These are phyloP conservation scores for Cercospora sp. DNA, from an alignment of 2,329 filamentous ascomycete species.

Conservation along the genomic window DNA sequence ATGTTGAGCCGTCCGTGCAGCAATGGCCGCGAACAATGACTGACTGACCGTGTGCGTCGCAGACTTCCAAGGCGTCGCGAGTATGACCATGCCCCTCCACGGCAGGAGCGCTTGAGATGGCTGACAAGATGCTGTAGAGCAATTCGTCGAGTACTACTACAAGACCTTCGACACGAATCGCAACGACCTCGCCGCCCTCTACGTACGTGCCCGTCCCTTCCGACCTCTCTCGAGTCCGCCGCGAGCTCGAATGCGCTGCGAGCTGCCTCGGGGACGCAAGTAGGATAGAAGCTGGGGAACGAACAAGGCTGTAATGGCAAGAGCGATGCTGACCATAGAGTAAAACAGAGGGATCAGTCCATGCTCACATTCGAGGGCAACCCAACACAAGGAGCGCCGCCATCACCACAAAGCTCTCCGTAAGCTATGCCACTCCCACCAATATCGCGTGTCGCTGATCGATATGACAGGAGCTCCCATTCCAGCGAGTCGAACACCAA, in stretches of 20 bases:
- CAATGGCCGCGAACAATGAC: background rate
- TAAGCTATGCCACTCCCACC: conserved; percentile 49
- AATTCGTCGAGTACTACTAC: conserved; percentile 93
- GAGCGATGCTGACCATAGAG: conserved; percentile 19
- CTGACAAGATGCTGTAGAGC: conserved; percentile 56
- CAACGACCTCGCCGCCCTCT: conserved; percentile 66
- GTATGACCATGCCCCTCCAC: conserved; percentile 25
- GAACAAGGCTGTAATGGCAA: background rate
- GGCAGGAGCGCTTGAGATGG: background rate
- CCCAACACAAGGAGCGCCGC: conserved; percentile 61
- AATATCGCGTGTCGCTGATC: background rate
- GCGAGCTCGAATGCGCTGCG: background rate
- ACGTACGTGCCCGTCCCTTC: conserved; percentile 58
- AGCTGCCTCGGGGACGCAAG: background rate
- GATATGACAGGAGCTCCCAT: conserved; percentile 66
- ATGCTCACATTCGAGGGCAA: conserved; percentile 90
- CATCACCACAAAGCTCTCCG: conserved; percentile 80
- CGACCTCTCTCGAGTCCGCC: background rate
- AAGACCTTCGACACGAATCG: conserved; percentile 78
- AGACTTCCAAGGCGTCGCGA: conserved; percentile 40
- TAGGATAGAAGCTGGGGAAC: background rate
- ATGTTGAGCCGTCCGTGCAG: background rate
- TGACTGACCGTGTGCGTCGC: conserved; percentile 14
- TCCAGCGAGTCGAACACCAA: conserved; percentile 77
- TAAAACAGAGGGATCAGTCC: conserved; percentile 69